Evolutionary conservation across 129 eudicot species (phyloP).

Genomic region (Gnaphalium uliginosum): DNA sequence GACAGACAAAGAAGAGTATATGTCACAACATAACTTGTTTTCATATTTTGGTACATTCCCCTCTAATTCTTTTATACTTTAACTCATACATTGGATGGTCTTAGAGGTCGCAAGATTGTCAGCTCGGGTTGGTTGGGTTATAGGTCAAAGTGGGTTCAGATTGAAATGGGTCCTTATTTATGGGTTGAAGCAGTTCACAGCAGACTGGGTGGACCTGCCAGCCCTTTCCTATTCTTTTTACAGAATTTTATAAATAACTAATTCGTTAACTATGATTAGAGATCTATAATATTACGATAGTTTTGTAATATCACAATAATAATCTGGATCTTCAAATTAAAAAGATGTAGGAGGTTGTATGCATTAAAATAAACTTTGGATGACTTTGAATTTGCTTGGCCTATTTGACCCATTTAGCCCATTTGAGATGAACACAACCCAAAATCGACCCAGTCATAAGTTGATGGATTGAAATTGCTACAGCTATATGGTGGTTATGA

Average conservation of each 20-base stretch:
- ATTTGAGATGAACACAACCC: too few species aligned
- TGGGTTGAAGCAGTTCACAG: background rate
- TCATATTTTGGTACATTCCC: slow-evolving; percentile 67
- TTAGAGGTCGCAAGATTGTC: background rate
- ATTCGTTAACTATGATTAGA: too few species aligned
- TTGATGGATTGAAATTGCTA: background rate
- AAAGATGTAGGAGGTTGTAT: too few species aligned
- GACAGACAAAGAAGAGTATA: slow-evolving; percentile 43
- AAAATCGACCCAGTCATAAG: too few species aligned
- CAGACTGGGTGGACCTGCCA: background rate
- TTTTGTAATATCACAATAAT: too few species aligned
- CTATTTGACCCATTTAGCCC: background rate
- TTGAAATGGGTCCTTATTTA: background rate
- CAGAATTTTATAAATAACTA: background rate
- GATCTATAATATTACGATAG: too few species aligned
- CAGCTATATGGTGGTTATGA: slow-evolving; percentile 10
- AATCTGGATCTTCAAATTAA: too few species aligned
- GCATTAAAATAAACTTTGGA: too few species aligned
- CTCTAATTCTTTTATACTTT: background rate
- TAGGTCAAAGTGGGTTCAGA: background rate
- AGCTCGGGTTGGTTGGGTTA: background rate
- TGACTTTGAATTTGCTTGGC: background rate
- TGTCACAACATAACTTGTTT: slow-evolving; percentile 61
- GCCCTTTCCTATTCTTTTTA: background rate
- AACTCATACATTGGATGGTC: background rate